Percentiles rank a stretch among this genome's conserved stretches.
These are phyloP conservation scores for Dujonia santamariae DNA, from an alignment of 1,139 yeast genomes.

Conservation along the genomic window DNA sequence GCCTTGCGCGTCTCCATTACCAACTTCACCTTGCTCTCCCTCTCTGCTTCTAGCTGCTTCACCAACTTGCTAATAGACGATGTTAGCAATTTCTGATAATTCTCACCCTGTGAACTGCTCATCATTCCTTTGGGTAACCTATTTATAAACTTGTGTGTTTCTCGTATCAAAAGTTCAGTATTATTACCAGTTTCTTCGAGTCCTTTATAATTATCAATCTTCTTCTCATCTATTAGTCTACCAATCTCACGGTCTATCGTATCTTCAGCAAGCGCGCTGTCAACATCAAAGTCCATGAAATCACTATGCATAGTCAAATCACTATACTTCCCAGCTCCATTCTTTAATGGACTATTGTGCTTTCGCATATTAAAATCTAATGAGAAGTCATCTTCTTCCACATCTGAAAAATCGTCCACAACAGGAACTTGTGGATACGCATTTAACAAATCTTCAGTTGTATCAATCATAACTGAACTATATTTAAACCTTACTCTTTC, in stretches of 20 bases:
- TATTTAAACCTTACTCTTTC: too few relatives aligned
- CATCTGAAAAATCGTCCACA: background rate
- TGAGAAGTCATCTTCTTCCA: background rate
- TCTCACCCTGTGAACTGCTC: constrained; percentile 25
- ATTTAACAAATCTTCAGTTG: background rate
- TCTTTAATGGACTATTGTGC: background rate
- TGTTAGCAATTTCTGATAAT: constrained; percentile 19
- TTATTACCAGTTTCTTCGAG: constrained; percentile 15
- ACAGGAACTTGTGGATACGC: background rate
- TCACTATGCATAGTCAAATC: constrained; percentile 7
- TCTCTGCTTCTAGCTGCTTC: constrained; percentile 18
- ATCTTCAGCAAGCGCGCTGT: constrained; percentile 1
- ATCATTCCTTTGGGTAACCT: constrained; percentile 21
- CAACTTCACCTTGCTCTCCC: too few relatives aligned
- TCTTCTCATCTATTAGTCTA: background rate
- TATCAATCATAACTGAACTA: background rate
- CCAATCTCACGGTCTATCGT: constrained; percentile 5
- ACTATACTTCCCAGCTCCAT: background rate
- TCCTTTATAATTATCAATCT: constrained; percentile 1
- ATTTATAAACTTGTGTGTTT: constrained; percentile 28
- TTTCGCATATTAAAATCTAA: background rate
- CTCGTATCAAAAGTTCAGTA: constrained; percentile 24
- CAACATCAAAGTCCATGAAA: background rate
- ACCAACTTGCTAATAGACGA: constrained; percentile 23
- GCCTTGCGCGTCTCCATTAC: constrained; percentile 13